Evolutionary conservation across 148 eudicot species (phyloP).

Genomic region (Chenopodium berlandieri): DNA sequence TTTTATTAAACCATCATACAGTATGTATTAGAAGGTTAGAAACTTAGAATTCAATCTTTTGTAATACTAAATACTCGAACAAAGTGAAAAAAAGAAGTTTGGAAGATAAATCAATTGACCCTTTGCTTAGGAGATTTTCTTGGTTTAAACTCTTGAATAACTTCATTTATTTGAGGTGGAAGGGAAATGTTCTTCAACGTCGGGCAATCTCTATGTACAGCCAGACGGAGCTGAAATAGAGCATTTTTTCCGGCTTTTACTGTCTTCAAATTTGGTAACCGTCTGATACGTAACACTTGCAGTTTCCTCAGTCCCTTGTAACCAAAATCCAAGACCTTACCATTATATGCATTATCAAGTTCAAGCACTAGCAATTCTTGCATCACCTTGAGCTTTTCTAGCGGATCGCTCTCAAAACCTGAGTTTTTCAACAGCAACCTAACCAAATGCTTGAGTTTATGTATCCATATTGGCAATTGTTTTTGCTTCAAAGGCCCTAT

Average conservation of each 20-base stretch:
- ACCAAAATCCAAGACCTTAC: conserved; percentile 4
- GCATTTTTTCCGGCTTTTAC: neutral
- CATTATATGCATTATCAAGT: conserved; percentile 8
- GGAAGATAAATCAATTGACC: too few species aligned
- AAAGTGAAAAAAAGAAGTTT: too few species aligned
- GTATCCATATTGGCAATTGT: conserved; percentile 1
- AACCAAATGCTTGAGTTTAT: neutral
- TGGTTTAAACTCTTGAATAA: neutral
- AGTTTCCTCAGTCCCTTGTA: neutral
- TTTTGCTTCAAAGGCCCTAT: neutral
- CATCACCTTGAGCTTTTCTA: neutral
- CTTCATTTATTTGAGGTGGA: neutral
- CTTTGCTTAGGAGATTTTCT: too few species aligned
- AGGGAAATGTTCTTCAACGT: neutral
- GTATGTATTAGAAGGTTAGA: too few species aligned
- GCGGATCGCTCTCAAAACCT: neutral
- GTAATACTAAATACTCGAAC: too few species aligned
- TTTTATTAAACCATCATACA: too few species aligned
- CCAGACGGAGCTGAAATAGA: neutral
- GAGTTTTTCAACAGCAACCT: neutral
- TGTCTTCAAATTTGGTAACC: neutral
- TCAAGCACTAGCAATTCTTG: conserved; percentile 1
- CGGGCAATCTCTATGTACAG: neutral
- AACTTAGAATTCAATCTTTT: too few species aligned
- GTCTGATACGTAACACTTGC: neutral